phyloP scores from a whole-genome alignment of 2,329 filamentous ascomycete species.

The Botrytis deweyae region DNA sequence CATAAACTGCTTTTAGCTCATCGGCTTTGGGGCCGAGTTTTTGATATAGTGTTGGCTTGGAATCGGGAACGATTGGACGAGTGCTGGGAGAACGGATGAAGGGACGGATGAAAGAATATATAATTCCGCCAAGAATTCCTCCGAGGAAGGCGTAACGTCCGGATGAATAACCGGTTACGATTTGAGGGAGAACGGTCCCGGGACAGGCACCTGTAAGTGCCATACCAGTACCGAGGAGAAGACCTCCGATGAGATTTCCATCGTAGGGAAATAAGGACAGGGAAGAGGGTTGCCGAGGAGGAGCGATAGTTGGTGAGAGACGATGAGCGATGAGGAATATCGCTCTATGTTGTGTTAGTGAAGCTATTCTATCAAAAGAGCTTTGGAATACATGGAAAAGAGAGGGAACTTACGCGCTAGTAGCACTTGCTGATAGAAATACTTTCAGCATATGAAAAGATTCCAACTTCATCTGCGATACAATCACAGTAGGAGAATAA shows the following conservation, averaged over 20 bases:
- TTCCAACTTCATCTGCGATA: constrained; percentile 58
- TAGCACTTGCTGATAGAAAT: constrained; percentile 62
- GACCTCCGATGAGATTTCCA: constrained; percentile 64
- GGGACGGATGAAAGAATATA: constrained; percentile 40
- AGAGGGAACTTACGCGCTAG: constrained; percentile 54
- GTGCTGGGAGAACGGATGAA: constrained; percentile 14
- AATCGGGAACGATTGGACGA: neutral
- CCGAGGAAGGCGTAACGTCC: constrained; percentile 55
- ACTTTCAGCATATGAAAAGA: constrained; percentile 66
- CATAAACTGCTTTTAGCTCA: constrained; percentile 18
- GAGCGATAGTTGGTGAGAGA: constrained; percentile 7
- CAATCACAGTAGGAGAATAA: constrained; percentile 58
- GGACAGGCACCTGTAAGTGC: constrained; percentile 64
- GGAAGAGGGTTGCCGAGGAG: constrained; percentile 17
- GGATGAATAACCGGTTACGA: constrained; percentile 52
- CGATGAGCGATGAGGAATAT: constrained; percentile 44
- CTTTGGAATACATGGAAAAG: neutral
- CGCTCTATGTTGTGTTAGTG: neutral
- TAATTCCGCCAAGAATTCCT: constrained; percentile 54
- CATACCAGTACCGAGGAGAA: constrained; percentile 65
- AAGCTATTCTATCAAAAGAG: neutral
- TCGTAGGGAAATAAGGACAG: constrained; percentile 54
- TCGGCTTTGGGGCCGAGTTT: constrained; percentile 16
- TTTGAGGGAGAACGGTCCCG: constrained; percentile 62
- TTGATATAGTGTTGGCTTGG: constrained; percentile 31